phyloP scores from a whole-genome alignment of 148 eudicot genomes.

The Gaultheria prostrata region DNA sequence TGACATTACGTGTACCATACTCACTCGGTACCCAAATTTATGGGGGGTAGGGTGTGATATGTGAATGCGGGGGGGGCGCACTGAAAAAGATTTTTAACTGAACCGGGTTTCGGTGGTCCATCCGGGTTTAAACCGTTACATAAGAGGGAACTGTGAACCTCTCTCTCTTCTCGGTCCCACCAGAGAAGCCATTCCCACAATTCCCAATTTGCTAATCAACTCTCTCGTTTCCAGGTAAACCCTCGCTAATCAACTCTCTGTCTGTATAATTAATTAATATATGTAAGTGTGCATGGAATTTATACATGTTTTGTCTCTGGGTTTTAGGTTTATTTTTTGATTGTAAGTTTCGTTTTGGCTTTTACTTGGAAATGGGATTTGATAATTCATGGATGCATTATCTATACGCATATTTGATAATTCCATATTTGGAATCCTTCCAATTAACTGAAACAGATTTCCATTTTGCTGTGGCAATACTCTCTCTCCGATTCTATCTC shows the following conservation, averaged over 20 bases:
- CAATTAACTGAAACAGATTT: neutral
- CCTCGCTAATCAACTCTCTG: neutral
- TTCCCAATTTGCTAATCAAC: neutral
- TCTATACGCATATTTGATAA: neutral
- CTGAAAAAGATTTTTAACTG: neutral
- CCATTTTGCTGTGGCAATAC: neutral
- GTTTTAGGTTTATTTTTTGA: neutral
- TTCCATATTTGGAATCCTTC: neutral
- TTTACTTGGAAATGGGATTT: slow-evolving; percentile 3
- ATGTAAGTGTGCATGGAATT: neutral
- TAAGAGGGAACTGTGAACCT: neutral
- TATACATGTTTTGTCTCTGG: too few relatives aligned
- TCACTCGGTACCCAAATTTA: too few relatives aligned
- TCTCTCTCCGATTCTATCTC: neutral
- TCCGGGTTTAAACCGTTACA: neutral
- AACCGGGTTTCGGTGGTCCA: neutral
- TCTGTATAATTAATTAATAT: neutral
- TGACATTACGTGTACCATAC: too few relatives aligned
- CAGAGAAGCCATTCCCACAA: neutral
- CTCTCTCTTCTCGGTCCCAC: slow-evolving; percentile 3
- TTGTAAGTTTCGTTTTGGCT: neutral
- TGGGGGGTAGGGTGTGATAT: too few relatives aligned
- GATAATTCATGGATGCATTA: neutral
- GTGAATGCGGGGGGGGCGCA: too few relatives aligned
- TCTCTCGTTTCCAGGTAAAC: neutral